Percentiles rank a stretch among this genome's conserved stretches.
phyloP scores from a whole-genome alignment of 176 grass and related monocot genomes.

The Poa pratensis region DNA sequence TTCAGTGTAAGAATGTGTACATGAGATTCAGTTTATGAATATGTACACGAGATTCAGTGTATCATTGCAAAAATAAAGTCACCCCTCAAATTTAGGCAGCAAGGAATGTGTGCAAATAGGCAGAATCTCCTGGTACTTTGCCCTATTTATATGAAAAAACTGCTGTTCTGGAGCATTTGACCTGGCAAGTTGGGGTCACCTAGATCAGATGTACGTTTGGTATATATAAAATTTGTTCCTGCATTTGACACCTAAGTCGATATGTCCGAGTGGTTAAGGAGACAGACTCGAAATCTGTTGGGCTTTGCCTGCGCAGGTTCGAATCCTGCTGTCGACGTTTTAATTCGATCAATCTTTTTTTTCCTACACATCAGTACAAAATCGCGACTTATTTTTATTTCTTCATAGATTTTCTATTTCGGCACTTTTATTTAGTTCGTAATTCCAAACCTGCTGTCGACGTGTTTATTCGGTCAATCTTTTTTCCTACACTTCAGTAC shows the following conservation, averaged over 20 bases:
- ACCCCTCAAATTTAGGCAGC: background rate
- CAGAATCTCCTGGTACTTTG: background rate
- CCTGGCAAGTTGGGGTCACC: too few species aligned
- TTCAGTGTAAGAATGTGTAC: background rate
- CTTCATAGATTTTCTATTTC: too few species aligned
- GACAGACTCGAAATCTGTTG: constrained; percentile 76
- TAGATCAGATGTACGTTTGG: too few species aligned
- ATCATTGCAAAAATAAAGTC: too few species aligned
- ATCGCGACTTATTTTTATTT: too few species aligned
- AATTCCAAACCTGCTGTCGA: too few species aligned
- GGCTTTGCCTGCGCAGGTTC: constrained; percentile 66
- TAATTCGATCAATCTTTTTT: too few species aligned
- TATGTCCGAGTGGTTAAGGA: constrained; percentile 98
- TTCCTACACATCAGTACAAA: too few species aligned
- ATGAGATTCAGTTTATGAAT: background rate
- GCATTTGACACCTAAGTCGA: background rate
- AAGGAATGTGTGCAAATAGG: background rate
- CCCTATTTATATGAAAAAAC: background rate
- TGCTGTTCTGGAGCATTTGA: too few species aligned
- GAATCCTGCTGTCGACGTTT: constrained; percentile 64
- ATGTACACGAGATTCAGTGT: background rate
- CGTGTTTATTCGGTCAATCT: too few species aligned
- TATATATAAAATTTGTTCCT: accelerated
- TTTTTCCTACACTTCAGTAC: too few species aligned
- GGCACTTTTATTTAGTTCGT: too few species aligned